Percentiles rank a stretch among this genome's conserved stretches.
phyloP scores from a whole-genome alignment of 305 asterid genomes.

The Fraxinus dipetala region DNA sequence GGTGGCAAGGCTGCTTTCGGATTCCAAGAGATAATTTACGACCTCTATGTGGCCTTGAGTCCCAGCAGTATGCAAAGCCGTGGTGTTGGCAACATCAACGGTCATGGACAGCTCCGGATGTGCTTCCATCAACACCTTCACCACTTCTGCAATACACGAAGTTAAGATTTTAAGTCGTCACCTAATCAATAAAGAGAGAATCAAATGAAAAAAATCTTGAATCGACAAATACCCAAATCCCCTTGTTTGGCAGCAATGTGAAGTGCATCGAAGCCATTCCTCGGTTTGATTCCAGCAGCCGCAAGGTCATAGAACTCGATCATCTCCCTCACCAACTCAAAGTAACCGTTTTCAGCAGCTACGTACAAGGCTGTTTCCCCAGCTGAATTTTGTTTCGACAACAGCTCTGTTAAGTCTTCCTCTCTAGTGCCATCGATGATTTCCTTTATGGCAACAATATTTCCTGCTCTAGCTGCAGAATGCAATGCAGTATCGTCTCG shows the following conservation, averaged over 20 bases:
- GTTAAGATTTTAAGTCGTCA: not conserved
- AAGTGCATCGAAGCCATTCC: slow-evolving; percentile 40
- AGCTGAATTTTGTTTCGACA: slow-evolving; percentile 30
- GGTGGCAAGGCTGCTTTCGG: slow-evolving; percentile 29
- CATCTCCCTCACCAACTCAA: slow-evolving; percentile 31
- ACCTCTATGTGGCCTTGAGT: slow-evolving; percentile 32
- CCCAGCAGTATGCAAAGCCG: slow-evolving; percentile 36
- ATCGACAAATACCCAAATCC: slow-evolving; percentile 35
- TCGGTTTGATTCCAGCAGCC: slow-evolving; percentile 40
- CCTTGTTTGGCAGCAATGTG: slow-evolving; percentile 48
- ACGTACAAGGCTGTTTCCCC: slow-evolving; percentile 41
- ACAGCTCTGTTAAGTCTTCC: slow-evolving; percentile 28
- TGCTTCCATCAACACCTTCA: slow-evolving; percentile 29
- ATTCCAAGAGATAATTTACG: slow-evolving; percentile 27
- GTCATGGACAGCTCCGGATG: slow-evolving; percentile 38
- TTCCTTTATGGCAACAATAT: slow-evolving; percentile 23
- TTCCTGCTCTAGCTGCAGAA: slow-evolving; percentile 38
- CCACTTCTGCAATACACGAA: slow-evolving; percentile 22
- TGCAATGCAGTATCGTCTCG: slow-evolving; percentile 39
- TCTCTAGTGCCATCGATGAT: slow-evolving; percentile 21
- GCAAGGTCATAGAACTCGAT: slow-evolving; percentile 31
- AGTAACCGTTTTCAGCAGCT: slow-evolving; percentile 38
- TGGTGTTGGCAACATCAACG: slow-evolving; percentile 29
- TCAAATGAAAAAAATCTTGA: not conserved
- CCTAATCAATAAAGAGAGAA: not conserved